Conservation (phyloP, 495 filamentous ascomycete species). For the Penicillium salamii region DNA sequence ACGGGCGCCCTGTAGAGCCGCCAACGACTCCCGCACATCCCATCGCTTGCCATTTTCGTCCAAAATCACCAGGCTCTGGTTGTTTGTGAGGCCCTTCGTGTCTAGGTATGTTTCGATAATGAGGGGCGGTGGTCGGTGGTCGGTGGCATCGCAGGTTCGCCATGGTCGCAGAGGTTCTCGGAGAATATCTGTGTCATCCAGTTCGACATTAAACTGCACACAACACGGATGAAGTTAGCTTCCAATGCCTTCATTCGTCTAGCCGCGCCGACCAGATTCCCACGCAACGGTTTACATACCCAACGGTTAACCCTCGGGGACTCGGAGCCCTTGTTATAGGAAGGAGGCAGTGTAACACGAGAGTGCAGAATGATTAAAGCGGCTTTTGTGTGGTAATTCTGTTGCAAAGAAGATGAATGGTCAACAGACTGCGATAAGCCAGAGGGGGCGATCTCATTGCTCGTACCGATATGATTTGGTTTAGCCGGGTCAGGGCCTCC, state of each 20-base stretch:
- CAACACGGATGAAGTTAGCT: conserved; percentile 13
- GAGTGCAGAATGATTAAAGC: conserved; percentile 81
- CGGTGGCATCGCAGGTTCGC: conserved; percentile 71
- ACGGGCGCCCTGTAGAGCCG: conserved; percentile 48
- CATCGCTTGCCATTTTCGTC: conserved; percentile 88
- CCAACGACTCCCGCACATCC: conserved; percentile 84
- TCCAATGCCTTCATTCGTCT: background rate
- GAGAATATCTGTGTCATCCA: conserved; percentile 87
- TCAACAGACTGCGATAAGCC: conserved; percentile 3
- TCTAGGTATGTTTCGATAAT: conserved; percentile 90
- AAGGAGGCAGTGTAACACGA: conserved; percentile 65
- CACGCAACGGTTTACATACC: conserved; percentile 57
- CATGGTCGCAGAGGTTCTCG: conserved; percentile 75
- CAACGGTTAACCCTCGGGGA: conserved; percentile 78
- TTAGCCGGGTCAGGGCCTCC: conserved; percentile 71
- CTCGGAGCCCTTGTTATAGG: conserved; percentile 55
- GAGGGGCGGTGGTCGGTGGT: conserved; percentile 77
- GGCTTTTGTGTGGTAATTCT: conserved; percentile 92
- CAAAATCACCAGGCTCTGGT: conserved; percentile 79
- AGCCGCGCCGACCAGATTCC: background rate
- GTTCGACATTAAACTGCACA: conserved; percentile 83
- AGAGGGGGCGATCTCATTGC: conserved; percentile 1
- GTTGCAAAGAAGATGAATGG: conserved; percentile 10
- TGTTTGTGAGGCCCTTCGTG: conserved; percentile 72
- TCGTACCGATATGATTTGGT: conserved; percentile 85